These are phyloP conservation scores for Jasminum sambac DNA, from an alignment of 257 asterid species.

Conservation along the genomic window DNA sequence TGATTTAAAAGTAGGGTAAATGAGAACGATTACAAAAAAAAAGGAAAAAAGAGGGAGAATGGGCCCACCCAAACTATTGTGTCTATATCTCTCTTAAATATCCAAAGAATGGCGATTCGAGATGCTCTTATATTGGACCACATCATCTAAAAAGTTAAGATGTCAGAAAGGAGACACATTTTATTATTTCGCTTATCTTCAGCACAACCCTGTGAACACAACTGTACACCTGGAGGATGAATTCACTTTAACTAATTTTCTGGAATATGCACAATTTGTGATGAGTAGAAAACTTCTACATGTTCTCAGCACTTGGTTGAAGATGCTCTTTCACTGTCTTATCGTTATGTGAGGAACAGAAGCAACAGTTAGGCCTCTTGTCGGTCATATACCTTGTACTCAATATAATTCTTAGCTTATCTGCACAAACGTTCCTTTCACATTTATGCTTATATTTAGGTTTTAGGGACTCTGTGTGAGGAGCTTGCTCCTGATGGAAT, in stretches of 20 bases:
- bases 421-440: conserved; percentile 23
- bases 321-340: neutral
- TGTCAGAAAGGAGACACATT: neutral
- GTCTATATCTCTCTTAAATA: too few relatives aligned
- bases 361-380: conserved; percentile 1
- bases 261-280: neutral
- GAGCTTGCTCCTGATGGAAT: conserved; percentile 94
- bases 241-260: neutral
- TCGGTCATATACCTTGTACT: conserved; percentile 8
- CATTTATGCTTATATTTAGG: conserved; percentile 47
- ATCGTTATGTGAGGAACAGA: neutral
- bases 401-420: conserved; percentile 11
- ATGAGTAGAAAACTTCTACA: neutral
- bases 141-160: neutral
- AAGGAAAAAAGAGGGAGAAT: too few relatives aligned
- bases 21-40: too few relatives aligned
- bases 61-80: too few relatives aligned
- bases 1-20: too few relatives aligned
- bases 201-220: neutral
- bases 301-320: neutral
- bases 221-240: neutral
- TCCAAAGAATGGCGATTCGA: too few relatives aligned
- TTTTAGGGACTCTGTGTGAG: conserved; percentile 84
- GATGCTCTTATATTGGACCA: neutral
- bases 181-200: neutral